Evolutionary conservation across 2,329 filamentous ascomycete species (phyloP).

Genomic region (Volutella citrinella): DNA sequence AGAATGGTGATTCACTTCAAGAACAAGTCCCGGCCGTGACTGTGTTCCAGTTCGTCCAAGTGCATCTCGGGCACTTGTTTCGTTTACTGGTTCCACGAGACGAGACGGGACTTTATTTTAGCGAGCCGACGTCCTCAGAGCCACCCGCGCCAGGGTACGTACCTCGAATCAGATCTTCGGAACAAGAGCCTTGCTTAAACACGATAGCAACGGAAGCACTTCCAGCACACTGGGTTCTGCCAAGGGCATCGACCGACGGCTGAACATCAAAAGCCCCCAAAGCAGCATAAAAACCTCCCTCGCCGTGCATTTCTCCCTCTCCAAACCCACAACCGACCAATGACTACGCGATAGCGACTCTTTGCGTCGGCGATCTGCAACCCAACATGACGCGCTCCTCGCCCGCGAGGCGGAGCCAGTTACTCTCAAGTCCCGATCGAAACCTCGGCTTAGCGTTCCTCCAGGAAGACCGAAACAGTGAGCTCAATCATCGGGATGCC

Average conservation of each 20-base stretch:
- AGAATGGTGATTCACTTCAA: too few species aligned
- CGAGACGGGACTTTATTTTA: conserved; percentile 11
- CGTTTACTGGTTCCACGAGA: too few species aligned
- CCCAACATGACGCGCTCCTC: conserved; percentile 43
- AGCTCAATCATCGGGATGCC: conserved; percentile 61
- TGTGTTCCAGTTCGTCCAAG: too few species aligned
- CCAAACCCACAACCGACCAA: too few species aligned
- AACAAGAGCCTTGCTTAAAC: conserved; percentile 17
- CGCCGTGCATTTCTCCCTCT: not conserved
- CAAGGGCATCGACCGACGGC: too few species aligned
- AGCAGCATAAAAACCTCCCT: too few species aligned
- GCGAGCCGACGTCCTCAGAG: conserved; percentile 5
- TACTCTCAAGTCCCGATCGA: conserved; percentile 40
- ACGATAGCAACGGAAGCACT: too few species aligned
- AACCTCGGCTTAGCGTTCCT: conserved; percentile 59
- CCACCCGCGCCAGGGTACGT: conserved; percentile 10
- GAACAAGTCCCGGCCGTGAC: too few species aligned
- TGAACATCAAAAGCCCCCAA: conserved; percentile 9
- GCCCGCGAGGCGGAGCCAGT: conserved; percentile 36
- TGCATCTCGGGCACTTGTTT: too few species aligned
- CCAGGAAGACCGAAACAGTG: conserved; percentile 58
- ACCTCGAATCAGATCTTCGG: too few species aligned
- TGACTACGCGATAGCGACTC: conserved; percentile 20
- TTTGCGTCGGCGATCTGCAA: conserved; percentile 5
- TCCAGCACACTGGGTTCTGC: too few species aligned